Evolutionary conservation across 106 monocot species (phyloP).

Genomic region (Vanilla planifolia): DNA sequence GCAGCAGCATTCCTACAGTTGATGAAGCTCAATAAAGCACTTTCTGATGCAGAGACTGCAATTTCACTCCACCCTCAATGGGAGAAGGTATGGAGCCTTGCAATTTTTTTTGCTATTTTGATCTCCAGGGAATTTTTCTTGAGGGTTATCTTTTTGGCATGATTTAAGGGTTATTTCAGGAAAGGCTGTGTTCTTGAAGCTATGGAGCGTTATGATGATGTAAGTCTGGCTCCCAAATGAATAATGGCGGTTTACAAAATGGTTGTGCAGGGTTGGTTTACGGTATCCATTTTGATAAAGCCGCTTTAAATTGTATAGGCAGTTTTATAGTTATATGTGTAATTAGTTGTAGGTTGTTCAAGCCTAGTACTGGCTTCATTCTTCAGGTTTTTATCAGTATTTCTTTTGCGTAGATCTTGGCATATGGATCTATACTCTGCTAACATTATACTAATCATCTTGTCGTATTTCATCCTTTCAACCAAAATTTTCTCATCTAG

Average conservation of each 20-base stretch:
- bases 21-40: conserved; percentile 94
- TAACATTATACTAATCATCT: not conserved
- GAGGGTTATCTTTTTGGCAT: conserved; percentile 7
- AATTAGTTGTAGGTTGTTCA: not conserved
- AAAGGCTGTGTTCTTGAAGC: conserved; percentile 94
- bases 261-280: not conserved
- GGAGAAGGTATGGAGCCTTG: conserved; percentile 65
- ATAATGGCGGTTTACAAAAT: not conserved
- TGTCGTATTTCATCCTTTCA: not conserved
- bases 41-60: conserved; percentile 87
- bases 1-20: conserved; percentile 90
- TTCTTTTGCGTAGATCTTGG: too few relatives aligned
- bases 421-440: not conserved
- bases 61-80: conserved; percentile 77
- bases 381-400: not conserved
- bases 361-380: not conserved
- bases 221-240: conserved; percentile 20
- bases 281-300: not conserved
- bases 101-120: not conserved
- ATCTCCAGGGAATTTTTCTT: not conserved
- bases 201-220: conserved; percentile 89
- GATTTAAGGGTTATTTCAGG: conserved; percentile 80
- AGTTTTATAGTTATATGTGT: not conserved
- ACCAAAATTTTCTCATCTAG: too few relatives aligned
- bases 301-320: not conserved